phyloP scores from a whole-genome alignment of 768 basidiomycete genomes.

The Lyophyllum atratum region DNA sequence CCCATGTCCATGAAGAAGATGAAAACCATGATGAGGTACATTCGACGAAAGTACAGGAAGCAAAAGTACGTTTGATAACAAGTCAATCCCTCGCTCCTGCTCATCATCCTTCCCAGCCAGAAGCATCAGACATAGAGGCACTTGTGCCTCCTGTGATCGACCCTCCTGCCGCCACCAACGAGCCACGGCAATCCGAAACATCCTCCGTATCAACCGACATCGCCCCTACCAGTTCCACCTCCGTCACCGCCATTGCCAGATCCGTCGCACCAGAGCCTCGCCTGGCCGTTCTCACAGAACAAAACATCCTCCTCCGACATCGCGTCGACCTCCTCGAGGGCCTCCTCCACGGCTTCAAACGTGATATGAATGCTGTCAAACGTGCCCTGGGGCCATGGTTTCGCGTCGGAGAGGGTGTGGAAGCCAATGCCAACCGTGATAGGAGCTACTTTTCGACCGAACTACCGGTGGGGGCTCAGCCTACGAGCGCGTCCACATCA shows the following conservation, averaged over 20 bases:
- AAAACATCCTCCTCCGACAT: conserved; percentile 65
- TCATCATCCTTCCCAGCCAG: neutral
- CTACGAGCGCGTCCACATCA: conserved; percentile 29
- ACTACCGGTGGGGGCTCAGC: conserved; percentile 22
- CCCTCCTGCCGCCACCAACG: neutral
- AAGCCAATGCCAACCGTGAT: neutral
- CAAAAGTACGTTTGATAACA: neutral
- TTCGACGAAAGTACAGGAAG: neutral
- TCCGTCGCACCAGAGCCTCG: conserved; percentile 40
- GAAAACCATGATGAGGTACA: neutral
- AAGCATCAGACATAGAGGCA: neutral
- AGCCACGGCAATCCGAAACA: neutral
- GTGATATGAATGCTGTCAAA: conserved; percentile 58
- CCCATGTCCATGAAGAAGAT: conserved; percentile 12
- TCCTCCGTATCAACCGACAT: neutral
- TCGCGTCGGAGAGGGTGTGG: conserved; percentile 13
- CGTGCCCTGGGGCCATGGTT: conserved; percentile 59
- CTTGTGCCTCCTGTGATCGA: neutral
- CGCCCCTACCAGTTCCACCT: neutral
- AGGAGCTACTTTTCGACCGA: conserved; percentile 22
- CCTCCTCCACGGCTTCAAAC: conserved; percentile 47
- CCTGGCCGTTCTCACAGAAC: conserved; percentile 49
- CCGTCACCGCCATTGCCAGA: neutral
- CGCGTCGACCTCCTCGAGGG: conserved; percentile 62
- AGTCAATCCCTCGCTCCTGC: neutral